Conservation (phyloP, 805 yeast species). For the Kazachstania psychrophila region DNA sequence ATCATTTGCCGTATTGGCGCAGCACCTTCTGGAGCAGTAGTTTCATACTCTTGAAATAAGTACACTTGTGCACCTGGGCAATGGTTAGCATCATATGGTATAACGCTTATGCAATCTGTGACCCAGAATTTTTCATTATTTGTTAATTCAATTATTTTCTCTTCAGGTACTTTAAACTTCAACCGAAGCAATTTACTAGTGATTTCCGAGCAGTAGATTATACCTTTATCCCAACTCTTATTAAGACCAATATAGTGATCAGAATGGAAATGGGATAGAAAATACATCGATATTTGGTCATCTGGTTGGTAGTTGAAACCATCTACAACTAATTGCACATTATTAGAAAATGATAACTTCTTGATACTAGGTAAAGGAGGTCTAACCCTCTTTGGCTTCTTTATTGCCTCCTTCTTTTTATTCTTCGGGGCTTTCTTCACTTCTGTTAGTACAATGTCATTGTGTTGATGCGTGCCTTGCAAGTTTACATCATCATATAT, state of each 20-base stretch:
- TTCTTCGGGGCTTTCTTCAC: conserved; percentile 5
- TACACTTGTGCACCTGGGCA: conserved; percentile 93
- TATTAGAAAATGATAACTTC: conserved; percentile 35
- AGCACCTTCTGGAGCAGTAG: conserved; percentile 4
- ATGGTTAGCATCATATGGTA: conserved; percentile 78
- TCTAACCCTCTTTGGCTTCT: conserved; percentile 6
- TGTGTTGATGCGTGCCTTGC: too few species aligned
- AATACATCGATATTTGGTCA: conserved; percentile 41
- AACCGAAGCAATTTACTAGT: conserved; percentile 51
- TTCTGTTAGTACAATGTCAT: too few species aligned
- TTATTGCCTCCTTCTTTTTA: background rate
- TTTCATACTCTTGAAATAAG: conserved; percentile 43
- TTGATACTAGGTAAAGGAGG: conserved; percentile 47
- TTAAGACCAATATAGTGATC: conserved; percentile 89
- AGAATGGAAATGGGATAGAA: conserved; percentile 79
- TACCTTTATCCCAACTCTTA: conserved; percentile 66
- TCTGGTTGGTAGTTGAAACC: conserved; percentile 43
- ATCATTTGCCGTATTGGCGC: conserved; percentile 28
- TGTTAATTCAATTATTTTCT: conserved; percentile 34
- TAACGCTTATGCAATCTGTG: conserved; percentile 42
- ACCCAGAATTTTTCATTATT: conserved; percentile 35
- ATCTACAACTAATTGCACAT: conserved; percentile 47
- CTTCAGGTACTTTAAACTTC: conserved; percentile 42
- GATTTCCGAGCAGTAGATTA: conserved; percentile 61
- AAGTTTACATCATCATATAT: too few species aligned